These are phyloP conservation scores for Pleurotus salmoneostramineus DNA, from an alignment of 768 basidiomycete genomes.

Conservation along the genomic window DNA sequence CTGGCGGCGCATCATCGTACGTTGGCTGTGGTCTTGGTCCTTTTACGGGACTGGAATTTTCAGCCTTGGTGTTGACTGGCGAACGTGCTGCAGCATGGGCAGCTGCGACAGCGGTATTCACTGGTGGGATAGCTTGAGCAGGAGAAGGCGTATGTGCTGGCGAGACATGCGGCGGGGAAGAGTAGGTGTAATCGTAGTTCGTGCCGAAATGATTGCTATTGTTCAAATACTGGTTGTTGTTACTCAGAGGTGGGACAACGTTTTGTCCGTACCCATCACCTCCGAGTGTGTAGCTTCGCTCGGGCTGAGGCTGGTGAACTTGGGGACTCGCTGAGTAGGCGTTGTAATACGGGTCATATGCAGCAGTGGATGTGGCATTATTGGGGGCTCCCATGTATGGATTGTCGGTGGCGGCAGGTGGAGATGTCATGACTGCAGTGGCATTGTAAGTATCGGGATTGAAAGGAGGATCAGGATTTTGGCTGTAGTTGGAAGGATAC, in stretches of 20 bases:
- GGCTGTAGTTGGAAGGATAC: slow-evolving; percentile 40
- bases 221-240: too few species aligned
- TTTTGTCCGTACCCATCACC: slow-evolving; percentile 54
- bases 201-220: slow-evolving; percentile 8
- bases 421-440: slow-evolving; percentile 16
- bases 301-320: slow-evolving; percentile 23
- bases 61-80: neutral
- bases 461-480: slow-evolving; percentile 39
- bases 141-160: slow-evolving; percentile 27
- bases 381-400: slow-evolving; percentile 10
- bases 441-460: slow-evolving; percentile 36
- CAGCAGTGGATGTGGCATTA: neutral
- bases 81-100: slow-evolving; percentile 15
- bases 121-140: neutral
- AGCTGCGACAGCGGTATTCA: slow-evolving; percentile 28
- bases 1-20: slow-evolving; percentile 59
- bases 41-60: slow-evolving; percentile 33
- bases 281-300: slow-evolving; percentile 54
- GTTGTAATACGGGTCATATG: slow-evolving; percentile 19
- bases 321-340: slow-evolving; percentile 17
- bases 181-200: slow-evolving; percentile 18
- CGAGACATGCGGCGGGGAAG: slow-evolving; percentile 20
- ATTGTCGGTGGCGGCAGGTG: slow-evolving; percentile 13
- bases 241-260: slow-evolving; percentile 36
- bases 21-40: slow-evolving; percentile 36